Evolutionary conservation across 176 grass and related monocot genomes (phyloP), one percentile per base, ranked within the genome.

Genomic region (Ensete ventricosum): DNA sequence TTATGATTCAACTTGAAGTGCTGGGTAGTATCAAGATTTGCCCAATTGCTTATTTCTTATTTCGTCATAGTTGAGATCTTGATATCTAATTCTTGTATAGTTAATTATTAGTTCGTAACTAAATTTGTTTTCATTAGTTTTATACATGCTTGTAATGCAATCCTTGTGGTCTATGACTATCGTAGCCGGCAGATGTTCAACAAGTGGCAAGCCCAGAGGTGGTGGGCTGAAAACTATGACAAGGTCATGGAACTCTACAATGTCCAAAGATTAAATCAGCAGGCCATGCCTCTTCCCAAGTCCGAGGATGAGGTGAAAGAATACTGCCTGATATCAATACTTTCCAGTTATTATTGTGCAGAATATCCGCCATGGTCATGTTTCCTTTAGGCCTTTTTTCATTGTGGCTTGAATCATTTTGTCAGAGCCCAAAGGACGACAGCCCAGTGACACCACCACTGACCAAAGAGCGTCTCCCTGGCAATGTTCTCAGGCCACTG

Each of bases 191-290:
- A 99, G 81, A 95, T 95, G 88, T 99, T 95, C 79, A 89, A 95
- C 88, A 94, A 95, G 68, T 99, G 88, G 88, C 96, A 92, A 88
- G 91, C 96, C 8, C 96, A 99, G 74, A 83, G 88, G 48, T 99
- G 96, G 96, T 99, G 96, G 96, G 86, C 91, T 76, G 91, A 99
- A 76, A 99, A 99, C 59, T 92, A 99, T 68, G 91, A 99, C 78
- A 95, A 88, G 77, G 88, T 99, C 71, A 92, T 91, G 91, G 96
- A 99, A 48, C 82, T 99, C 73, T 99, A 99, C 76, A 99, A 99
- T 49, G 96, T 99, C 16, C 91, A 92, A 83, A 92, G 77, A 75
- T 99, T 99, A 83, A 88, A 95, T 64, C 82, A 52, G 53, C 83
- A 95, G 82, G 67, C 73, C 26, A 85, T 89, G 69, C 86, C 96